These are phyloP conservation scores for Monosporascus cannonballus DNA, from an alignment of 2,329 filamentous ascomycete genomes.

Conservation along the genomic window DNA sequence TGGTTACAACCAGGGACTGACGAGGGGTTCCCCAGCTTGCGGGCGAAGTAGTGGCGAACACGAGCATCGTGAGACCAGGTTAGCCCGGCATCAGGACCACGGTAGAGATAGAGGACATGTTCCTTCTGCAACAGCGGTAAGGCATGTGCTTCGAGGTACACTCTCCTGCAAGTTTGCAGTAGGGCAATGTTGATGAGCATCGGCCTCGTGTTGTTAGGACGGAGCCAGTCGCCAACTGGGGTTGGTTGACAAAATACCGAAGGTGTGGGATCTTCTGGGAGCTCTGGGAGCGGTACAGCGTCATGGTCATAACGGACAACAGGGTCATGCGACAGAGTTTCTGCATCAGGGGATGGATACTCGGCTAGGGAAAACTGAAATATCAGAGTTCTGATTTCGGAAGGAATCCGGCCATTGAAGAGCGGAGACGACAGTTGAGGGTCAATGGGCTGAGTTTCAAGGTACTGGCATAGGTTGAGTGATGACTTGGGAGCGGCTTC, in stretches of 20 bases:
- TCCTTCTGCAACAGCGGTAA: conserved; percentile 24
- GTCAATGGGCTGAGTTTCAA: conserved; percentile 9
- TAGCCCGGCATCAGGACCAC: conserved; percentile 3
- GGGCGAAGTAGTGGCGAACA: conserved; percentile 14
- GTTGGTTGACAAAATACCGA: conserved; percentile 1
- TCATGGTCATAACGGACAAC: conserved; percentile 16
- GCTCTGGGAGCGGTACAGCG: background rate
- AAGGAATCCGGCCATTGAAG: conserved; percentile 15
- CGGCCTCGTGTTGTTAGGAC: conserved; percentile 24
- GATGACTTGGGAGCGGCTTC: background rate
- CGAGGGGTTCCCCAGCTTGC: conserved; percentile 9
- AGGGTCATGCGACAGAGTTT: background rate
- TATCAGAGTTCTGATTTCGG: conserved; percentile 29
- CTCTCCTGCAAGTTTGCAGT: conserved; percentile 27
- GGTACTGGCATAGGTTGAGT: conserved; percentile 9
- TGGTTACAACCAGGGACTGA: conserved; percentile 1
- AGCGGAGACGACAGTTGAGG: conserved; percentile 16
- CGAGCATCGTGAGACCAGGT: conserved; percentile 3
- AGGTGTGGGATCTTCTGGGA: conserved; percentile 16
- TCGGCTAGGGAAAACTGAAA: conserved; percentile 26
- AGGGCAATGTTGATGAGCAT: conserved; percentile 17
- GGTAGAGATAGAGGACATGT: conserved; percentile 22
- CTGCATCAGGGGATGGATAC: conserved; percentile 2
- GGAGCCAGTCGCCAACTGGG: conserved; percentile 18
- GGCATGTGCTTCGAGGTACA: conserved; percentile 26